phyloP scores from a whole-genome alignment of 345 rosid species.

The Barbarea vulgaris region DNA sequence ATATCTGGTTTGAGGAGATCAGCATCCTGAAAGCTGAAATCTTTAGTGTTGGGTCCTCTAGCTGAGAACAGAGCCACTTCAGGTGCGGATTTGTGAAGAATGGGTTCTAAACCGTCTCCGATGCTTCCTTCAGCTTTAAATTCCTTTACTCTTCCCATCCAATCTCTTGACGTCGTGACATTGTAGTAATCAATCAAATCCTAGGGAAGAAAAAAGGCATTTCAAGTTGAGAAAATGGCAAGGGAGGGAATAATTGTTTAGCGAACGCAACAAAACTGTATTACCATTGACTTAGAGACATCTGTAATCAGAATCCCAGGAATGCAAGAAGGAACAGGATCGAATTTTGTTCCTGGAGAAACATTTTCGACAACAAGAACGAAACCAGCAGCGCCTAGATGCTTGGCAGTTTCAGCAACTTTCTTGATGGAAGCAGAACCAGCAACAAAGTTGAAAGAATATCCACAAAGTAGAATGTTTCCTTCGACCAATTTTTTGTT shows the following conservation, averaged over 20 bases:
- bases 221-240: background rate
- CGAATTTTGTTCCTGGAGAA: constrained; percentile 94
- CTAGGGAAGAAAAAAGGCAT: constrained; percentile 40
- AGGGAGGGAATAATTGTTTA: background rate
- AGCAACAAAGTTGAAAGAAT: constrained; percentile 93
- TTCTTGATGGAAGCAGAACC: constrained; percentile 96
- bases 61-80: constrained; percentile 96
- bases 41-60: constrained; percentile 94
- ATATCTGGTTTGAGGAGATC: constrained; percentile 99
- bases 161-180: constrained; percentile 85
- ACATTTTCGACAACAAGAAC: constrained; percentile 97
- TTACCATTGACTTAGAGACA: constrained; percentile 82
- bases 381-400: constrained; percentile 94
- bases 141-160: constrained; percentile 91
- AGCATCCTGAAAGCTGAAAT: constrained; percentile 93
- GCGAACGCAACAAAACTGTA: background rate
- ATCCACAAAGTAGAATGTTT: constrained; percentile 96
- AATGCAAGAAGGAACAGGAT: constrained; percentile 84
- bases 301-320: constrained; percentile 94
- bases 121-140: constrained; percentile 90
- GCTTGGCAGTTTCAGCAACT: constrained; percentile 90
- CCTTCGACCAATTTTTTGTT: constrained; percentile 87
- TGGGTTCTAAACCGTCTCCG: constrained; percentile 91
- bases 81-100: constrained; percentile 97
- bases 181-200: constrained; percentile 96